Base-by-base conservation (phyloP, 23 red algal species). In the Gracilaria caudata region DNA sequence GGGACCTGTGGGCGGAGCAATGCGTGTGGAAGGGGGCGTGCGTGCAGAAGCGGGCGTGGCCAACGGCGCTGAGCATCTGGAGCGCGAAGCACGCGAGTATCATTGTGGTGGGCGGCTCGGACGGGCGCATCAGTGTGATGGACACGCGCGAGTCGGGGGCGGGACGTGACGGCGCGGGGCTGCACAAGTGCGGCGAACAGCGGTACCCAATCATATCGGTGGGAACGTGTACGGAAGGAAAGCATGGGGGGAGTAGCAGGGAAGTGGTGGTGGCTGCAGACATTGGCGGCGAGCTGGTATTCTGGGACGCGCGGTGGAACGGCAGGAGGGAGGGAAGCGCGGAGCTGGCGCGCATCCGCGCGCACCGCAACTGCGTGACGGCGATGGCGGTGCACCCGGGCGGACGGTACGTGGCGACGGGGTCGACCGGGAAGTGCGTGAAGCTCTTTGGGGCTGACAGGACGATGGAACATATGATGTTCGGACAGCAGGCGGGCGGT, bases 391-490 rank as follows among this genome's bases (percentile, higher is more conserved):
- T 83, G 19, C 80, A 88, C 44, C 65, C 68, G 7, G 37, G 33
- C 26, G 77, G 85, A 20, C 58, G 80, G 20, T 72, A 83, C 36
- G 51, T 97, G 25, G 80, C 82, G n/a, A 79, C 86, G 12, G 94
- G 83, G 21, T 94, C 90, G 20, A 70, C 57, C 0, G 87, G 71
- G 41, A 23, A 65, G 19, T 82, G 89, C 64, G 81, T 97, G 61
- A 97, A 93, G 59, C 53, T 97, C 7, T 94, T 97, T 60, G 82
- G 79, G 10, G 41, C 78, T 14, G 55, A 93, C 59, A 55, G 94
- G 3, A 80, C 53, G 16, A 80, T 89, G 90, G 39, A 65, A 26
- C 65, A 87, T 51, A 92, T 92, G 91, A 49, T 93, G 37, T 59
- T 53, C 34, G 71, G 58, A 21, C 88, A 86, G 54, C 80, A 61